These are phyloP conservation scores for Clonostachys byssicola DNA, from an alignment of 2,329 filamentous ascomycete genomes.

Conservation along the genomic window DNA sequence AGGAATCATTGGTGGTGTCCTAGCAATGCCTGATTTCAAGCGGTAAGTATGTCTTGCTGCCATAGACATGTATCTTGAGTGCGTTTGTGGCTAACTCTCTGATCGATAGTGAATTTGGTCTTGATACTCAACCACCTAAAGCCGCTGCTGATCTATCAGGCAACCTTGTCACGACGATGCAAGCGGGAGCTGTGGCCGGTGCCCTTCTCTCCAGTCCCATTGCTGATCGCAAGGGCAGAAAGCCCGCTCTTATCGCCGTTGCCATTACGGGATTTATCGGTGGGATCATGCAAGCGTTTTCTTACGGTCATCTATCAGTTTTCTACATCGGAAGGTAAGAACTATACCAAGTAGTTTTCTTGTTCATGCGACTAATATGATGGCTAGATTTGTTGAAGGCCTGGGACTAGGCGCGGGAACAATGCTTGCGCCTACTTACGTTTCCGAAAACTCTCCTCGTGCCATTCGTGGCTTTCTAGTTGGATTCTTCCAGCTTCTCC, in stretches of 20 bases:
- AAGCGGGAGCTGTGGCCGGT: constrained; percentile 16
- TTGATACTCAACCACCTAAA: constrained; percentile 5
- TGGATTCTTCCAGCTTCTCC: constrained; percentile 57
- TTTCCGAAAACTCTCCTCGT: constrained; percentile 55
- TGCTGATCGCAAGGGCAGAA: constrained; percentile 22
- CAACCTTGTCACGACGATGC: constrained; percentile 19
- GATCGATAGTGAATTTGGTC: constrained; percentile 13
- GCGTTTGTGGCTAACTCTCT: neutral
- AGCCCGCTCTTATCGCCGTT: constrained; percentile 17
- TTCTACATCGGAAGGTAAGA: constrained; percentile 19
- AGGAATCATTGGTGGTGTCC: constrained; percentile 18
- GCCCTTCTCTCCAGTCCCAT: constrained; percentile 12
- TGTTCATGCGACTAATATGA: neutral
- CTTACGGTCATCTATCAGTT: constrained; percentile 18
- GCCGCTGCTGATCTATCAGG: constrained; percentile 12
- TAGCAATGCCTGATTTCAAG: constrained; percentile 17
- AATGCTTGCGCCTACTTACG: constrained; percentile 57
- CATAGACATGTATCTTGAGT: too few relatives aligned
- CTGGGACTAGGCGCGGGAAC: constrained; percentile 45
- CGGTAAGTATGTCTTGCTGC: constrained; percentile 1
- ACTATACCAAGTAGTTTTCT: neutral
- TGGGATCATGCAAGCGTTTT: constrained; percentile 21
- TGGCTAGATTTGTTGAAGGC: constrained; percentile 42
- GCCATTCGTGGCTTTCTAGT: constrained; percentile 56
- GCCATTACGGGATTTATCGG: constrained; percentile 19